Base-by-base conservation (phyloP, 2,329 filamentous ascomycete species). In the Rhynchosporium secalis region DNA sequence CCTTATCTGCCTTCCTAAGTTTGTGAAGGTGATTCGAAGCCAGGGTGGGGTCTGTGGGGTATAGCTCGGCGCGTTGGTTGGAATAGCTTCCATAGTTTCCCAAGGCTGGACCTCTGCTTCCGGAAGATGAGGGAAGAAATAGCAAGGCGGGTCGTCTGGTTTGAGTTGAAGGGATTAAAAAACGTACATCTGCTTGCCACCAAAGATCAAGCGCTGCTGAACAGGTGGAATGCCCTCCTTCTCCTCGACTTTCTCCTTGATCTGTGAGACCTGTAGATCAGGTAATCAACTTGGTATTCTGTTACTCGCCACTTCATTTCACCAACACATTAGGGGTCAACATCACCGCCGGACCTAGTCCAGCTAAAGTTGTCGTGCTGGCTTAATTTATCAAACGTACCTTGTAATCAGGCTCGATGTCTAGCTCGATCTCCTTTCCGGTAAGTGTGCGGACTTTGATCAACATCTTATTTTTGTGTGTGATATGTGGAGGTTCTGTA, bases 231-330 rank as follows among this genome's bases (percentile, higher is more conserved):
- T 99, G 62, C 95, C 95, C 76, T 98, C 95, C 80, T 98, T 98
- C 81, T 99, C 95, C 78, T 99, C 95, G 61, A 99, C 95, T 73
- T 94, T 93, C 79, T 98, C 95, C 83, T 99, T 99, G 83, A 99
- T 98, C 76, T 93, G 88, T 46, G 90, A 88, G 71, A 98, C 91
- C 92, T 96, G 38, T 13, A 63, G 15, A 10, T 26, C 26, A 52
- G 31, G 33, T 41, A 46, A 28, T 54, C 47, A 51, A 36, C 41
- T 40, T 45, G 15, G 20, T 29, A 26, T 15, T 36, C 33, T 36
- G 1, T 6, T 36, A 36, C 33, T 36, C 9, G 5, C 20, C 40
- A 2, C 10, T 28, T 15, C 15, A 52, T 12, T 20, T 26, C 31
- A 6, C n/a, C 31, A 36, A 36, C 33, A 5, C 33, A 6, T 36